Conservation (phyloP, 257 asterid species). For the Osmanthus fragrans region DNA sequence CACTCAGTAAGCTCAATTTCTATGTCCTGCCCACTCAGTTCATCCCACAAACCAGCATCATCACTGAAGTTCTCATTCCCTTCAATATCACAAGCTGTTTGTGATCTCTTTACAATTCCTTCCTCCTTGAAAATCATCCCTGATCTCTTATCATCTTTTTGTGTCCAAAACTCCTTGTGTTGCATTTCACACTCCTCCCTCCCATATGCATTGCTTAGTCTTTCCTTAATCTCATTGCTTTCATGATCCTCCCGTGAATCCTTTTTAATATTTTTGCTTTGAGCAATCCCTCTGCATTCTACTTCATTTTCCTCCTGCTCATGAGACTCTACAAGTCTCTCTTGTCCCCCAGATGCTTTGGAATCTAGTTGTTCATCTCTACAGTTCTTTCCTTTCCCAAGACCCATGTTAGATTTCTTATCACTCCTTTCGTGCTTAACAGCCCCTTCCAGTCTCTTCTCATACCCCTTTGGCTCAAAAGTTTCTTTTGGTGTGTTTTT, state of each 20-base stretch:
- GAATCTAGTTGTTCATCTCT: constrained; percentile 22
- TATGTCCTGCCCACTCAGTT: constrained; percentile 30
- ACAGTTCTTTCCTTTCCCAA: constrained; percentile 29
- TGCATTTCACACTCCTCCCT: constrained; percentile 28
- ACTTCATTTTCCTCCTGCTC: constrained; percentile 32
- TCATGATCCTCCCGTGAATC: constrained; percentile 25
- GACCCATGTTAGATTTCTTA: constrained; percentile 26
- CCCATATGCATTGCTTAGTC: constrained; percentile 22
- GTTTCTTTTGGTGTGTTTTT: constrained; percentile 28
- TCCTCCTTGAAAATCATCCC: constrained; percentile 15
- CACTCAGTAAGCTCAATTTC: constrained; percentile 34
- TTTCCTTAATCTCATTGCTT: constrained; percentile 33
- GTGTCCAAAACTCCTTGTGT: constrained; percentile 26
- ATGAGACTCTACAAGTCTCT: constrained; percentile 27
- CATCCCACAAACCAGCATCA: constrained; percentile 35
- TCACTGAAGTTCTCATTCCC: constrained; percentile 25
- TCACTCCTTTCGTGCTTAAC: constrained; percentile 28
- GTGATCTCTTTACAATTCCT: constrained; percentile 24
- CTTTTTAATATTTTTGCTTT: background rate
- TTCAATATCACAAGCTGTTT: constrained; percentile 27
- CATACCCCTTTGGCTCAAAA: constrained; percentile 28
- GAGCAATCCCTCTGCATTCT: constrained; percentile 21
- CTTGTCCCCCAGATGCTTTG: constrained; percentile 28
- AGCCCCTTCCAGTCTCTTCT: constrained; percentile 19
- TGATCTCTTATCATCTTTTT: constrained; percentile 22